These are phyloP conservation scores for Wickerhamomyces bisporus DNA, from an alignment of 805 yeast species.

Conservation along the genomic window DNA sequence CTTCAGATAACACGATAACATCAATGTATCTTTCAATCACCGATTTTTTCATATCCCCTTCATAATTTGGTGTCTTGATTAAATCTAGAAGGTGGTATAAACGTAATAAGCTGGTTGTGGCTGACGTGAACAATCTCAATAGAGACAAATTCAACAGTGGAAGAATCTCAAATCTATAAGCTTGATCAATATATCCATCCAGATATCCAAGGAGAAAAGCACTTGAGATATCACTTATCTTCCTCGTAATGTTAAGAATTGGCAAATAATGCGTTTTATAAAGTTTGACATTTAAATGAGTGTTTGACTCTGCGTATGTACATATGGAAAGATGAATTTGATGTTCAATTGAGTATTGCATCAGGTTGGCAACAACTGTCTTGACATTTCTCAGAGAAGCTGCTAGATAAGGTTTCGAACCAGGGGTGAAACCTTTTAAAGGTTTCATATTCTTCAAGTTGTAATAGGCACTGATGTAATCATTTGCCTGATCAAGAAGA, in stretches of 20 bases:
- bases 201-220: slow-evolving; percentile 11
- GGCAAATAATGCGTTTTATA: slow-evolving; percentile 9
- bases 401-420: slow-evolving; percentile 6
- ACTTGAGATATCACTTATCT: slow-evolving; percentile 8
- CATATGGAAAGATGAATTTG: slow-evolving; percentile 8
- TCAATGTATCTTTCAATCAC: background rate
- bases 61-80: background rate
- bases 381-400: slow-evolving; percentile 7
- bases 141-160: slow-evolving; percentile 11
- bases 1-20: background rate
- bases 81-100: background rate
- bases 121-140: slow-evolving; percentile 1
- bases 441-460: background rate
- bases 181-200: slow-evolving; percentile 2
- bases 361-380: background rate
- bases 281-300: slow-evolving; percentile 4
- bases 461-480: too few relatives aligned
- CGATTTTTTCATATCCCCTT: too few relatives aligned
- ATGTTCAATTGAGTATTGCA: background rate
- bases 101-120: background rate
- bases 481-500: background rate
- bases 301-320: slow-evolving; percentile 12
- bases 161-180: slow-evolving; percentile 9
- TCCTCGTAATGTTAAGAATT: background rate
- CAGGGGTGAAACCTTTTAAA: background rate